Conservation (phyloP, 306 rosid species). For the Acacia crassicarpa region DNA sequence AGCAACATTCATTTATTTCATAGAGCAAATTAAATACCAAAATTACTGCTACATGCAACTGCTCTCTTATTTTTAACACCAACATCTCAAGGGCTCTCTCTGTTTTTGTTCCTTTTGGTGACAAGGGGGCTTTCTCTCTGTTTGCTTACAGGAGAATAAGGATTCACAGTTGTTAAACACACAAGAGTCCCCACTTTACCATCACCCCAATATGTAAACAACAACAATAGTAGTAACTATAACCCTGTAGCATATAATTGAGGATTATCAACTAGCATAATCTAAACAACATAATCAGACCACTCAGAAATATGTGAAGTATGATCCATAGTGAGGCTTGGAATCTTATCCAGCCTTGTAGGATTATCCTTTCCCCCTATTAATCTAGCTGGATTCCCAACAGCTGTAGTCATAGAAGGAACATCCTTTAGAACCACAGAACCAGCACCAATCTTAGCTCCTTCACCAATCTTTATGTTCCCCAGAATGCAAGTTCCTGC, state of each 20-base stretch:
- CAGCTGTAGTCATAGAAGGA: slow-evolving; percentile 87
- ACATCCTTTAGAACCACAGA: slow-evolving; percentile 90
- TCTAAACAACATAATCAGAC: slow-evolving; percentile 75
- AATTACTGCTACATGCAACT: neutral
- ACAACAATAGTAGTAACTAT: neutral
- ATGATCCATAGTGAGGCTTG: slow-evolving; percentile 90
- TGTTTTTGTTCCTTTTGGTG: no score
- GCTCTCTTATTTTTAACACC: neutral
- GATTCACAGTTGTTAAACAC: slow-evolving; percentile 49
- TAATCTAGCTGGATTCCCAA: slow-evolving; percentile 84
- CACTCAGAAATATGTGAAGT: slow-evolving; percentile 65
- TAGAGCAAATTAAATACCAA: neutral
- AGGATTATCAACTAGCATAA: neutral
- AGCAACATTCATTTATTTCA: neutral
- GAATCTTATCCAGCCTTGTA: slow-evolving; percentile 63
- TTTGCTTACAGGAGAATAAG: slow-evolving; percentile 47
- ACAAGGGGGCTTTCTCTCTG: neutral
- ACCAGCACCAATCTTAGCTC: slow-evolving; percentile 90
- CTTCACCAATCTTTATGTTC: slow-evolving; percentile 73
- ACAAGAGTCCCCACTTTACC: slow-evolving; percentile 25
- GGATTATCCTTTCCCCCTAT: slow-evolving; percentile 88
- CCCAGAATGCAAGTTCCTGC: slow-evolving; percentile 92
- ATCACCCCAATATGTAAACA: neutral
- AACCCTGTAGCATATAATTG: neutral
- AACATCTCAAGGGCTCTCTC: slow-evolving; percentile 12